Evolutionary conservation across 208 protist species (phyloP).

Genomic region (Crithidia brevicula): DNA sequence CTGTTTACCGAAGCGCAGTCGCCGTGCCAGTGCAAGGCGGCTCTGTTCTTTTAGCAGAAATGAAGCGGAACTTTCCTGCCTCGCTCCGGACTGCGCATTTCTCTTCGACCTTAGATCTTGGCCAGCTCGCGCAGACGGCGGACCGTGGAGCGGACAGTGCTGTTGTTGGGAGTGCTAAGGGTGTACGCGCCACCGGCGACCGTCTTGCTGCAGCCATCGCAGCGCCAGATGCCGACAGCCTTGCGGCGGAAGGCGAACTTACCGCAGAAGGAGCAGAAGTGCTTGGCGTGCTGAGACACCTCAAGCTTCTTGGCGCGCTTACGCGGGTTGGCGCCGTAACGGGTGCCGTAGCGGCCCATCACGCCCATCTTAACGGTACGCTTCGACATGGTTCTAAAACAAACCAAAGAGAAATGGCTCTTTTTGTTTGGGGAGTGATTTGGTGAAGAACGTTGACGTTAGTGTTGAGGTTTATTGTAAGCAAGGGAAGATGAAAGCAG

Average conservation of each 20-base stretch:
- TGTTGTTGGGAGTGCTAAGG: conserved; percentile 95
- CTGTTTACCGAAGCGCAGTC: not conserved
- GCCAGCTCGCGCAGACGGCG: conserved; percentile 98
- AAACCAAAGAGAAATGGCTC: conserved; percentile 29
- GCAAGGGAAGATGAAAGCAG: too few relatives aligned
- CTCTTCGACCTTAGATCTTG: conserved; percentile 54
- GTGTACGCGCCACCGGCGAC: conserved; percentile 98
- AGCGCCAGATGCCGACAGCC: conserved; percentile 99
- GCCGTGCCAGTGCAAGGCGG: conserved; percentile 1
- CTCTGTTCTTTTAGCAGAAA: conserved; percentile 11
- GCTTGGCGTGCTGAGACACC: conserved; percentile 97
- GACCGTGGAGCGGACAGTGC: conserved; percentile 97
- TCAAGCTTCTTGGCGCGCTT: conserved; percentile 99
- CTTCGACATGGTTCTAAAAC: conserved; percentile 89
- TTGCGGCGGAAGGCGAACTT: conserved; percentile 97
- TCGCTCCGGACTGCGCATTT: conserved; percentile 10
- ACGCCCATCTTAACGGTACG: conserved; percentile 99
- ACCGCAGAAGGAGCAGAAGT: conserved; percentile 99
- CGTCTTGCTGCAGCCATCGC: conserved; percentile 96
- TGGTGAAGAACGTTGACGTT: too few relatives aligned
- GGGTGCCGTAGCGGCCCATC: conserved; percentile 99
- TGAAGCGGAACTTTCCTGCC: conserved; percentile 2
- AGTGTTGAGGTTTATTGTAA: not conserved
- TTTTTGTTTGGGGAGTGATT: not conserved
- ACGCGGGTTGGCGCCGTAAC: conserved; percentile 99